phyloP scores from a whole-genome alignment of 2,329 filamentous ascomycete genomes.

The Diaporthe capsici region DNA sequence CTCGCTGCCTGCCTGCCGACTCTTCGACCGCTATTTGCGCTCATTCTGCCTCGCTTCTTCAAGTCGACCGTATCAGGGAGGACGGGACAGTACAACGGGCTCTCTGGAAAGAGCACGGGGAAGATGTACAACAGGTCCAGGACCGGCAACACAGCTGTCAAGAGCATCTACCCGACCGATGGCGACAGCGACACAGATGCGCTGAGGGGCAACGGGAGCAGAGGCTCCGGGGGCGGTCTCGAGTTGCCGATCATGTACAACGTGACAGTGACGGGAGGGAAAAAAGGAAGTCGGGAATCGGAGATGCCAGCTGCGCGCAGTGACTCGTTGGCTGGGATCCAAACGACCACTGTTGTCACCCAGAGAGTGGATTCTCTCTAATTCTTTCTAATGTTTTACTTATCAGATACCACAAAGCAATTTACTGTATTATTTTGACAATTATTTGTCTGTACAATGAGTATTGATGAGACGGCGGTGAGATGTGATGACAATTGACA shows the following conservation, averaged over 20 bases:
- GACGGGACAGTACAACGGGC: conserved; percentile 21
- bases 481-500: not conserved
- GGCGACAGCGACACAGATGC: conserved; percentile 32
- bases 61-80: conserved; percentile 30
- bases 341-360: conserved; percentile 46
- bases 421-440: not conserved
- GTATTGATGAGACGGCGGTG: not conserved
- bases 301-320: not conserved
- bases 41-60: conserved; percentile 44
- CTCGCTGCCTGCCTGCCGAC: conserved; percentile 49
- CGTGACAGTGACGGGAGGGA: conserved; percentile 40
- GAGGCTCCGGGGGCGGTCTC: conserved; percentile 8
- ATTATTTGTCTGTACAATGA: not conserved
- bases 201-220: conserved; percentile 14
- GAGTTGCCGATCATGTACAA: conserved; percentile 39
- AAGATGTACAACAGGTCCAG: conserved; percentile 23
- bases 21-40: conserved; percentile 47
- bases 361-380: conserved; percentile 42
- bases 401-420: conserved; percentile 25
- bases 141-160: conserved; percentile 14
- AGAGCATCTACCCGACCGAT: conserved; percentile 11
- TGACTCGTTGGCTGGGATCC: conserved; percentile 38
- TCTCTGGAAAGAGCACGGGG: conserved; percentile 11
- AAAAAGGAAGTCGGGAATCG: conserved; percentile 10
- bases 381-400: conserved; percentile 5